A percentile compares a stretch with the other conserved stretches of the same genome.
phyloP scores from a whole-genome alignment of 306 rosid genomes.

The Acmispon strigosus region DNA sequence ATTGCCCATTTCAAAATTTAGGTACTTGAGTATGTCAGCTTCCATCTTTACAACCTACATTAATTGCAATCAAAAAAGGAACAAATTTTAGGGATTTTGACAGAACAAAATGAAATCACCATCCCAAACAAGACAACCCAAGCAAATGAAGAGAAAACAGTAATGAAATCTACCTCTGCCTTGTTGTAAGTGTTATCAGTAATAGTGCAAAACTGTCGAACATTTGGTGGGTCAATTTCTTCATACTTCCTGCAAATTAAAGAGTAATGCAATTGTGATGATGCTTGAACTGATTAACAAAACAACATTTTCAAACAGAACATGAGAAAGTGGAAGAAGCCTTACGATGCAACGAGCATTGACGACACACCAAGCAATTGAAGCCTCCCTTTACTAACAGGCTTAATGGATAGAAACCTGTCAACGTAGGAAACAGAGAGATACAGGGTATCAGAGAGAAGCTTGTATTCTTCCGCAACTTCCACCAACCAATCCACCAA shows the following conservation, averaged over 20 bases:
- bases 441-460: constrained; percentile 59
- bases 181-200: constrained; percentile 56
- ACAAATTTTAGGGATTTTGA: not conserved
- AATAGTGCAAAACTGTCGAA: constrained; percentile 54
- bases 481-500: constrained; percentile 91
- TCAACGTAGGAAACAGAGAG: constrained; percentile 61
- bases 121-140: not conserved
- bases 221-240: constrained; percentile 75
- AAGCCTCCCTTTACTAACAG: constrained; percentile 32
- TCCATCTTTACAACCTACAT: constrained; percentile 74
- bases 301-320: not conserved
- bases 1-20: constrained; percentile 72
- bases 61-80: not conserved
- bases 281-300: not conserved
- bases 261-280: not conserved
- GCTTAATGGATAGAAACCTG: constrained; percentile 42
- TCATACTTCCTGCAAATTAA: constrained; percentile 60
- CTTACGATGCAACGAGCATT: constrained; percentile 85
- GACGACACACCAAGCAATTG: constrained; percentile 72
- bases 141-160: not conserved
- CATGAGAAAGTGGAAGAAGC: not conserved
- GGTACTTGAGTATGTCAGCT: constrained; percentile 57
- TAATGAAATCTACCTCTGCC: constrained; percentile 33
- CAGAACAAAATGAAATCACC: not conserved
- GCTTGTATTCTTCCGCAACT: constrained; percentile 77